Conservation (phyloP, 2,329 filamentous ascomycete species). For the Monosporascus sp. region DNA sequence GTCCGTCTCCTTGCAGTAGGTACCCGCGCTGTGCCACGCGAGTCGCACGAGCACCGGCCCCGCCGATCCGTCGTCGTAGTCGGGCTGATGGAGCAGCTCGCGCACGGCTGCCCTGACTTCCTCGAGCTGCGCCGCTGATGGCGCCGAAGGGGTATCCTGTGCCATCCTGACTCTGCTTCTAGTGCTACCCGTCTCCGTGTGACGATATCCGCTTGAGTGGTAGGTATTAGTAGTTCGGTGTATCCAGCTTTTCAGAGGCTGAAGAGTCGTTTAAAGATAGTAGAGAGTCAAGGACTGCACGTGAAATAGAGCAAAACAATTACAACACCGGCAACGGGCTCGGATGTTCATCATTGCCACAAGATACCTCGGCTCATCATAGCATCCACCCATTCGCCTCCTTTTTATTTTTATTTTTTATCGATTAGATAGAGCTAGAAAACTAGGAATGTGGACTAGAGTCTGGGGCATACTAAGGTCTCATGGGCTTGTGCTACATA, state of each 20-base stretch:
- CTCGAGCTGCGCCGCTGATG: constrained; percentile 20
- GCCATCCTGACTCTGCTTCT: neutral
- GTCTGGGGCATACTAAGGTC: no score
- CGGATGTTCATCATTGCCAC: no score
- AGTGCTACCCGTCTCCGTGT: no score
- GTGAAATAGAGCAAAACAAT: no score
- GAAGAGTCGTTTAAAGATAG: no score
- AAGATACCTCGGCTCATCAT: neutral
- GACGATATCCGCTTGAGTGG: no score
- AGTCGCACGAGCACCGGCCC: constrained; percentile 59
- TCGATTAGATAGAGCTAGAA: neutral
- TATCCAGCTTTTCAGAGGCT: no score
- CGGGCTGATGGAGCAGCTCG: constrained; percentile 51
- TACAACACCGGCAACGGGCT: no score
- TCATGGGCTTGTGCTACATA: neutral
- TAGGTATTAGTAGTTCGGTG: no score
- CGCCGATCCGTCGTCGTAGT: constrained; percentile 60
- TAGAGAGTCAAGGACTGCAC: no score
- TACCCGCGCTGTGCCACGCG: constrained; percentile 61
- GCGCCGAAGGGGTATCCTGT: constrained; percentile 2
- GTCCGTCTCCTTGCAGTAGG: constrained; percentile 53
- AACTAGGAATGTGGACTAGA: no score
- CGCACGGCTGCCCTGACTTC: constrained; percentile 48
- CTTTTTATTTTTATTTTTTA: neutral
- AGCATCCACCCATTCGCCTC: neutral